Evolutionary conservation across 768 basidiomycete species (phyloP).

Genomic region (Pisolithus tinctorius): DNA sequence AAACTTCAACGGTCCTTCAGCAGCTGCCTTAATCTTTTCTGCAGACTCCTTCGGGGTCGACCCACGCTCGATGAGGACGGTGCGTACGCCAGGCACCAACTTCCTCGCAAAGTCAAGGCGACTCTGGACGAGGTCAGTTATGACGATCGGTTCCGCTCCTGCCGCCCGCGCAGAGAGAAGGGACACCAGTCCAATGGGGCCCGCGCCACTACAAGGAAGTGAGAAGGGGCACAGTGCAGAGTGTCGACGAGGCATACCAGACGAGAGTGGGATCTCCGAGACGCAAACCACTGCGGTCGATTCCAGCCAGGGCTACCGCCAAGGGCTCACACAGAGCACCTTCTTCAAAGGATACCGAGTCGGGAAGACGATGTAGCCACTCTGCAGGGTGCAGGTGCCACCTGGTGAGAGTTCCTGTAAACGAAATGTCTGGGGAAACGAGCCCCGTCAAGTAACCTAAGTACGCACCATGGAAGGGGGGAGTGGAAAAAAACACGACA

Average conservation of each 20-base stretch:
- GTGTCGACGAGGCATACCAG: slow-evolving; percentile 34
- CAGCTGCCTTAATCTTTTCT: slow-evolving; percentile 43
- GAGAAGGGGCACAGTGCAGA: slow-evolving; percentile 5
- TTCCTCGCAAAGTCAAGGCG: slow-evolving; percentile 62
- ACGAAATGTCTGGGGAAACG: not conserved
- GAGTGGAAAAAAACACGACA: slow-evolving; percentile 64
- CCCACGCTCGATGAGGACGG: slow-evolving; percentile 47
- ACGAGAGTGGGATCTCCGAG: slow-evolving; percentile 59
- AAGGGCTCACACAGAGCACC: slow-evolving; percentile 64
- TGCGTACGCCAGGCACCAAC: slow-evolving; percentile 51
- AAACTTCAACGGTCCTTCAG: slow-evolving; percentile 42
- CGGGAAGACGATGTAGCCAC: slow-evolving; percentile 62
- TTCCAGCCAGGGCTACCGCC: slow-evolving; percentile 60
- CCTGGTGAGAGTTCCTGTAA: slow-evolving; percentile 51
- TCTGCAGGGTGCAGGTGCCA: slow-evolving; percentile 64
- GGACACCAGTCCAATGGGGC: slow-evolving; percentile 59
- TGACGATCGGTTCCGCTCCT: slow-evolving; percentile 63
- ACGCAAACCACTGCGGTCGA: slow-evolving; percentile 57
- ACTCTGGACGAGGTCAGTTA: slow-evolving; percentile 60
- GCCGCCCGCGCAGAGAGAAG: slow-evolving; percentile 61
- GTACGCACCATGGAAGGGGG: slow-evolving; percentile 53
- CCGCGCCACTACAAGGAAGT: slow-evolving; percentile 44
- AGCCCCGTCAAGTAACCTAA: not conserved
- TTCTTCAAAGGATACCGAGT: slow-evolving; percentile 57
- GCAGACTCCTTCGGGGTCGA: slow-evolving; percentile 44